Evolutionary conservation across 2,329 filamentous ascomycete genomes (phyloP), one percentile per base, ranked within the genome.

Genomic region (Ilyonectria destructans): DNA sequence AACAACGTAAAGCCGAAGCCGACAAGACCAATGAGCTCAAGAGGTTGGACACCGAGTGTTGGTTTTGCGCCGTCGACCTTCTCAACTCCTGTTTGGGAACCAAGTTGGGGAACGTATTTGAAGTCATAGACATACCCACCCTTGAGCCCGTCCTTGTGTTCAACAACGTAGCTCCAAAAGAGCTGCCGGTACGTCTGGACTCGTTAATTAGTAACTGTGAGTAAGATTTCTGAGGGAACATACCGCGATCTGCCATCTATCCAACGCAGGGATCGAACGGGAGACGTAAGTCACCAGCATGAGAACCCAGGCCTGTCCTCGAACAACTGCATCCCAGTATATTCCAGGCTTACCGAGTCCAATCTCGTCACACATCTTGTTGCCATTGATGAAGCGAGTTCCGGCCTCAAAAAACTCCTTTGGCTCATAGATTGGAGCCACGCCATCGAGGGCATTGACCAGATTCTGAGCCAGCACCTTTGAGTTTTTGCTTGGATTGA

Each of bases 51-150:
- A 7, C 52, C 19, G 6, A 21, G 8, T 13, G 13, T 23, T 45
- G 9, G 2, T 10, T 31, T 19, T 19, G n/a, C 8, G 9, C 29
- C 8, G 9, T 9, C 60, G 7, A 40, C n/a, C 37, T 57, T 57
- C 17, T 62, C 60, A 7, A 29, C 31, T 31, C 51, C 60, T 12
- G 60, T 62, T 35, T 62, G 37, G 15, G 49, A n/a, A 6, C 35
- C 60, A 9, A 29, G n/a, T 3, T 56, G 35, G 1, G 60, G 60
- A 8, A 62, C 60, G n/a, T 62, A 62, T 45, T 62, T 55, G 29
- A 62, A 62, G 15, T 62, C 60, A 21, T 62, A 62, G 6, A 37
- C 57, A 33, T 62, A 62, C 12, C 60, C 60, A n/a, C 60, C 60
- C 5, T 62, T 57, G 4, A 62, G 21, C 4, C 33, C 49, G 7